phyloP scores from a whole-genome alignment of 2,329 filamentous ascomycete genomes.

The Colletotrichum sp. region DNA sequence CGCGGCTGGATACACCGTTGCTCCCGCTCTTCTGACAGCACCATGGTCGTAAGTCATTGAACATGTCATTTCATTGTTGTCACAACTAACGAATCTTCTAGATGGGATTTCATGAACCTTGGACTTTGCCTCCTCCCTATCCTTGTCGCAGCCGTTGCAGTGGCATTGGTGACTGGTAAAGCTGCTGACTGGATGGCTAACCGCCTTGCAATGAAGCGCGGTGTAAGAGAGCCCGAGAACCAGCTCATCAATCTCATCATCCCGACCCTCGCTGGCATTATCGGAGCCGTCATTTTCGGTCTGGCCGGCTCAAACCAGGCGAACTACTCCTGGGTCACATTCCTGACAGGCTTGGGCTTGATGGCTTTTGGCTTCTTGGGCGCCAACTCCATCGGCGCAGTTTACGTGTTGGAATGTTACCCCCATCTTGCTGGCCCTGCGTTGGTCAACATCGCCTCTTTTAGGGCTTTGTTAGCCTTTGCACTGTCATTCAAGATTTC shows the following conservation, averaged over 20 bases:
- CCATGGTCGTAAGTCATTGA: conserved; percentile 15
- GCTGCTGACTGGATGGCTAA: conserved; percentile 33
- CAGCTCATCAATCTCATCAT: conserved; percentile 34
- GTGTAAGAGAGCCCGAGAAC: conserved; percentile 34
- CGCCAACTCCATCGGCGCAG: conserved; percentile 30
- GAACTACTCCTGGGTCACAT: conserved; percentile 27
- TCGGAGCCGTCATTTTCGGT: conserved; percentile 36
- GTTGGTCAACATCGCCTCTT: conserved; percentile 36
- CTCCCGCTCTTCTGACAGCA: conserved; percentile 7
- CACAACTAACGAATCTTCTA: background rate
- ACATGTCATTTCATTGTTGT: background rate
- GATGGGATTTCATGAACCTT: conserved; percentile 31
- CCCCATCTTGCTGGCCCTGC: conserved; percentile 31
- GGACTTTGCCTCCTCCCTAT: conserved; percentile 31
- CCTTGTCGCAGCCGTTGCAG: conserved; percentile 34
- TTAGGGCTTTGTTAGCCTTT: conserved; percentile 33
- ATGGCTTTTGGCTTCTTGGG: conserved; percentile 32
- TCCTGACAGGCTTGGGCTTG: conserved; percentile 30
- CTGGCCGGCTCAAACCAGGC: conserved; percentile 27
- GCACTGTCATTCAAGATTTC: conserved; percentile 31
- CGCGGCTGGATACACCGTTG: conserved; percentile 28
- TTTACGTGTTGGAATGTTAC: conserved; percentile 37
- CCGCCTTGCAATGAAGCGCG: conserved; percentile 28
- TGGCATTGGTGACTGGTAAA: conserved; percentile 32
- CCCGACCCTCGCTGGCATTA: conserved; percentile 30